Percentiles rank a stretch among this genome's conserved stretches.
These are phyloP conservation scores for Piromyces sp. DNA, from an alignment of 192 early-diverging fungal species.

Conservation along the genomic window DNA sequence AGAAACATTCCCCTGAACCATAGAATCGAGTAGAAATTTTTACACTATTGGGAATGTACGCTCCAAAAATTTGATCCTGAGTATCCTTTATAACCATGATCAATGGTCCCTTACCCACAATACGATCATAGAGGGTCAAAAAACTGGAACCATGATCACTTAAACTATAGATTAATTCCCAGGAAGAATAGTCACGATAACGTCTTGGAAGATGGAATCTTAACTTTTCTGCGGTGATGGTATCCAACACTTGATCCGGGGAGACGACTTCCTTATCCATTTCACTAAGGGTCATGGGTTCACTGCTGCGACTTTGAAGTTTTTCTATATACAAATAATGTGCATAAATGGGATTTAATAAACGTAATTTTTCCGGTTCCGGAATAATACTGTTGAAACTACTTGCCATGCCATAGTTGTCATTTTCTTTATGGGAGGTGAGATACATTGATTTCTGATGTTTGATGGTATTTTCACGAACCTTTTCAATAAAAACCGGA, in stretches of 20 bases:
- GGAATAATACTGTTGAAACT: not conserved
- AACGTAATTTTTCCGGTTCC: not conserved
- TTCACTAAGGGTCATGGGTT: not conserved
- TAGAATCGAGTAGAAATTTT: not conserved
- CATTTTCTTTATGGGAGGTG: not conserved
- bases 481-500: not conserved
- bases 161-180: not conserved
- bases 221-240: not conserved
- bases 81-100: not conserved
- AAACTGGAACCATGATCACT: not conserved
- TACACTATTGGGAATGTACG: not conserved
- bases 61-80: not conserved
- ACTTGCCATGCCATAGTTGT: not conserved
- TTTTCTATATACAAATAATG: not conserved
- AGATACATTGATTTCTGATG: not conserved
- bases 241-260: not conserved
- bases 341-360: not conserved
- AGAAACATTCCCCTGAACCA: not conserved
- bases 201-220: not conserved
- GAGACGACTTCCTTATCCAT: not conserved
- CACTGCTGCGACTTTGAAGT: not conserved
- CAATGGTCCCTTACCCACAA: not conserved
- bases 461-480: not conserved
- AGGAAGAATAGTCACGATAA: not conserved
- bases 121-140: not conserved